Percentiles rank a stretch among this genome's conserved stretches.
Evolutionary conservation across 2,329 filamentous ascomycete species (phyloP).

Genomic region (Aureobasidium sp.): DNA sequence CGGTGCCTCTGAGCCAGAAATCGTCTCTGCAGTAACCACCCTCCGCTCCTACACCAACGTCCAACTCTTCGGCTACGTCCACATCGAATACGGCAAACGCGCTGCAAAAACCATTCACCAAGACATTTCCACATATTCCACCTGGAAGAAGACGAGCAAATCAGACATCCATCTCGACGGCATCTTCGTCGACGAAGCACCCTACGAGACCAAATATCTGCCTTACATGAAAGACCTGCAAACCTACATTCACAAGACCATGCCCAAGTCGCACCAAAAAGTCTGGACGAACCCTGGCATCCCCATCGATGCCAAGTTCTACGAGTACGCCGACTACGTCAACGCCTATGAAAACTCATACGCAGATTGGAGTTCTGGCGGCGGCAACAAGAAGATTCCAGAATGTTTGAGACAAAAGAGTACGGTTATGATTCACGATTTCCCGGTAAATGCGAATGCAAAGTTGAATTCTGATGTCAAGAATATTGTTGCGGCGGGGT

Average conservation of each 20-base stretch:
- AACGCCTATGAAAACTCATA: slow-evolving; percentile 10
- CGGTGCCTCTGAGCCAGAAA: slow-evolving; percentile 19
- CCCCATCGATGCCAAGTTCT: slow-evolving; percentile 11
- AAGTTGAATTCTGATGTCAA: neutral
- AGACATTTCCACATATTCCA: slow-evolving; percentile 23
- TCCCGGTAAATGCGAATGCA: neutral
- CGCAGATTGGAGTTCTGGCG: neutral
- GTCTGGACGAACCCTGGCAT: slow-evolving; percentile 18
- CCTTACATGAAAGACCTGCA: slow-evolving; percentile 16
- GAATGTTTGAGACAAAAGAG: slow-evolving; percentile 3
- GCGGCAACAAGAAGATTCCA: neutral
- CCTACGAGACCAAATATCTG: slow-evolving; percentile 16
- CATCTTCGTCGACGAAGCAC: slow-evolving; percentile 26
- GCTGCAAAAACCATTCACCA: slow-evolving; percentile 16
- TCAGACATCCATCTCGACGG: slow-evolving; percentile 22
- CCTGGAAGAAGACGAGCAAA: slow-evolving; percentile 21
- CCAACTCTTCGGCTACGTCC: slow-evolving; percentile 25
- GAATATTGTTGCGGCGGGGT: neutral
- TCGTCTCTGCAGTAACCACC: slow-evolving; percentile 23
- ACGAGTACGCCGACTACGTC: slow-evolving; percentile 9
- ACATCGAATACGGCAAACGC: slow-evolving; percentile 22
- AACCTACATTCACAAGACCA: neutral
- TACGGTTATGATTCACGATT: slow-evolving; percentile 5
- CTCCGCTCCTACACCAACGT: slow-evolving; percentile 25
- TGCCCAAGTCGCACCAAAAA: slow-evolving; percentile 6